A percentile compares a stretch with the other conserved stretches of the same genome.
Conservation (phyloP, 2,329 filamentous ascomycete genomes). For the Cercospora sp. region DNA sequence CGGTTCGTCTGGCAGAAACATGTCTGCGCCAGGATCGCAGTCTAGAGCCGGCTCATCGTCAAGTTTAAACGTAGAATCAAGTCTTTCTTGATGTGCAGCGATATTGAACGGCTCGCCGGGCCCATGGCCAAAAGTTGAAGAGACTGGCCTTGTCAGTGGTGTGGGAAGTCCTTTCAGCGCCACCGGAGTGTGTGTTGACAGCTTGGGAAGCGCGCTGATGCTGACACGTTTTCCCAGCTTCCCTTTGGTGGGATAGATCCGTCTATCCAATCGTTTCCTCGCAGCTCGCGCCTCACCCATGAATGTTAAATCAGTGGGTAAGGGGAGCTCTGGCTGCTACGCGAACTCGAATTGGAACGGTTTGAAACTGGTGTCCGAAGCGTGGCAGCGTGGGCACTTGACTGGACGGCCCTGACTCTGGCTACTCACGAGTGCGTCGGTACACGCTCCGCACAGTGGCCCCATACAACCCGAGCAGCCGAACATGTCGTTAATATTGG, state of each 20-base stretch:
- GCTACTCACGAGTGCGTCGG: constrained; percentile 75
- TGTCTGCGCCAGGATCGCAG: not conserved
- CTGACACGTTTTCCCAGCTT: constrained; percentile 3
- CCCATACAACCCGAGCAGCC: constrained; percentile 97
- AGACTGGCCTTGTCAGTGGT: constrained; percentile 17
- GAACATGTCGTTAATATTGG: constrained; percentile 77
- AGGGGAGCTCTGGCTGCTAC: constrained; percentile 46
- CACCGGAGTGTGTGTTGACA: constrained; percentile 11
- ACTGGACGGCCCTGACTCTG: constrained; percentile 68
- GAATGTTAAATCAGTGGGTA: constrained; percentile 17
- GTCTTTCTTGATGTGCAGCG: constrained; percentile 8
- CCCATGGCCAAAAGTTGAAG: constrained; percentile 16
- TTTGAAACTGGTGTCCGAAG: constrained; percentile 78
- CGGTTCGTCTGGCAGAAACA: constrained; percentile 8
- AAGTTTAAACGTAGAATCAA: constrained; percentile 15
- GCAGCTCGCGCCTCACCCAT: constrained; percentile 20
- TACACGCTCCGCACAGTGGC: constrained; percentile 84
- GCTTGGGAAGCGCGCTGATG: constrained; percentile 5
- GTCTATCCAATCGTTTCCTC: constrained; percentile 19
- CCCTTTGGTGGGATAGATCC: constrained; percentile 15
- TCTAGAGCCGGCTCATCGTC: constrained; percentile 7
- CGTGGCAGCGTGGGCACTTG: constrained; percentile 74
- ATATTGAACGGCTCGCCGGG: constrained; percentile 17
- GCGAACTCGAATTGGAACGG: constrained; percentile 81
- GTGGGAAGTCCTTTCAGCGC: constrained; percentile 17